Percentiles rank a stretch among this genome's conserved stretches.
Evolutionary conservation across 768 basidiomycete species (phyloP).

Genomic region (Dentipellis sp.): DNA sequence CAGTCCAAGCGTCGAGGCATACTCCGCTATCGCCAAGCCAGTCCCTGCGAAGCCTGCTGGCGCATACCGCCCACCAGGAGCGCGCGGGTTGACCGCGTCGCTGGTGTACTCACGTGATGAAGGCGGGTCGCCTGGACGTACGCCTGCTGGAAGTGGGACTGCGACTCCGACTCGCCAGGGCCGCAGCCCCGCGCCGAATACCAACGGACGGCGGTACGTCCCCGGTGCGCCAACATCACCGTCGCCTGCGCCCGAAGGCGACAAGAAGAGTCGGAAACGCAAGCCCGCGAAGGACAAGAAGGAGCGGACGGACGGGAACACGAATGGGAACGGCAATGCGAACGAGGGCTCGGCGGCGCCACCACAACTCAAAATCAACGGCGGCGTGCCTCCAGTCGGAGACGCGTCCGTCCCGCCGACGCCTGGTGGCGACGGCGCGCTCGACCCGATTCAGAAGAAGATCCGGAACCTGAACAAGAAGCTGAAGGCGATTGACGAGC

Average conservation of each 20-base stretch:
- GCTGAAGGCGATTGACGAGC: slow-evolving; percentile 98
- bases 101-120: slow-evolving; percentile 88
- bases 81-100: slow-evolving; percentile 82
- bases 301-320: slow-evolving; percentile 28
- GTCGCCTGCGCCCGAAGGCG: slow-evolving; percentile 32
- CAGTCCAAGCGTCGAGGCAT: slow-evolving; percentile 42
- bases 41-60: slow-evolving; percentile 61
- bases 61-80: slow-evolving; percentile 91
- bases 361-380: slow-evolving; percentile 27
- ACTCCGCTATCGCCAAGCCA: slow-evolving; percentile 44
- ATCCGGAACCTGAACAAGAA: slow-evolving; percentile 93
- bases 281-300: slow-evolving; percentile 36
- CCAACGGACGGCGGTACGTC: slow-evolving; percentile 45
- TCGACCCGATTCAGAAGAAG: slow-evolving; percentile 87
- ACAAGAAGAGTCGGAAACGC: slow-evolving; percentile 49
- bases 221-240: slow-evolving; percentile 59
- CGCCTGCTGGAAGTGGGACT: slow-evolving; percentile 30
- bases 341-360: slow-evolving; percentile 21
- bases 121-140: slow-evolving; percentile 44
- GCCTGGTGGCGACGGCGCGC: slow-evolving; percentile 40
- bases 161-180: slow-evolving; percentile 57
- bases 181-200: slow-evolving; percentile 44
- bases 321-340: slow-evolving; percentile 13
- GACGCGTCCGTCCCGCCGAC: slow-evolving; percentile 36
- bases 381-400: slow-evolving; percentile 8